Evolutionary conservation across 139 green algal species (phyloP), one percentile per base, ranked within the genome.

Genomic region (Tetraselmis striata): DNA sequence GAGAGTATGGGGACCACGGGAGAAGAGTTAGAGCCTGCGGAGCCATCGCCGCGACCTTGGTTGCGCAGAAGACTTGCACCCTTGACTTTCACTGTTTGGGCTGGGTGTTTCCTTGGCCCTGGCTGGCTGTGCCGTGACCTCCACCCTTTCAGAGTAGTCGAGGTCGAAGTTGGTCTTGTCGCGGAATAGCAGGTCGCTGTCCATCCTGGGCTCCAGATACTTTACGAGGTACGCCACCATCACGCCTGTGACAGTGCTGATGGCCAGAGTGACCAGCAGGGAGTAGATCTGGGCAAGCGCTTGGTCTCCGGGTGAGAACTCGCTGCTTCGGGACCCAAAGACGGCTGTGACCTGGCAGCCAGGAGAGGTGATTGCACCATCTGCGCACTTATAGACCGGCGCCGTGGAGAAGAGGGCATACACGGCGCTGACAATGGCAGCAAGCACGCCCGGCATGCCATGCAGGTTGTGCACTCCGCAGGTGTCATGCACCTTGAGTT

Each of bases 391-490:
- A 28, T 29, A 77, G 74, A 18, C 74, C 26, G 22, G 2, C 22
- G 74, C 26, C 2, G 26, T 28, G 74, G 25, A 59, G 32, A 29
- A 58, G n/a, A 81, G 45, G 45, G 11, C 18, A 18, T 67, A 67
- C 45, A 5, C 45, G 18, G 18, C 45, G 18, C 45, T 67, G 5
- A 67, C 45, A 18, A 67, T 5, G 45, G 45, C 45, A 18, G 45
- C 45, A 18, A 67, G 18, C 11, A 67, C 45, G 45, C 78, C 87
- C 22, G 89, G 88, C 67, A 90, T 84, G 31, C 88, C 89, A 30
- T 93, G 91, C 31, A 94, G 91, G 84, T 94, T 94, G 84, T 92
- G 85, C 1, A 94, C 87, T 1, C 91, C 91, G 74, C 91, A 94
- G 1, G 91, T 94, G 86, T 94, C 91, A 1, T 84, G 83, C n/a